Evolutionary conservation across 305 asterid genomes (phyloP).

Genomic region (Euphrasia arctica): DNA sequence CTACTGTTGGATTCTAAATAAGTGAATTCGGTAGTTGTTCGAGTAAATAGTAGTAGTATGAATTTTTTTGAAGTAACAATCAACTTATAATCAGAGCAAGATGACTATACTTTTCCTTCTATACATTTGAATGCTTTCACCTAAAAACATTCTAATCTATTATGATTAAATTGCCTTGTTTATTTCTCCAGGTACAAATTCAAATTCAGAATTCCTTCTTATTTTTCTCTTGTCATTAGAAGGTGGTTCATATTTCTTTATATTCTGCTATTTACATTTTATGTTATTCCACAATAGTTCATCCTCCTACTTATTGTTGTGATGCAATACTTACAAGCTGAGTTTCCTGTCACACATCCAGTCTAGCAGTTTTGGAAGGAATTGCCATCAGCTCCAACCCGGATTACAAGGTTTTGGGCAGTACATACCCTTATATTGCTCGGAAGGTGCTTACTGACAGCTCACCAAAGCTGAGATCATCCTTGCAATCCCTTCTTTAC

Average conservation of each 20-base stretch:
- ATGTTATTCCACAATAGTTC: constrained; percentile 12
- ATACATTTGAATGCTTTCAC: constrained; percentile 1
- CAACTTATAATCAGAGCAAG: constrained; percentile 17
- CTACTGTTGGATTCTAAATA: constrained; percentile 10
- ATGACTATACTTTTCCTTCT: constrained; percentile 11
- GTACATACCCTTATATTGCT: constrained; percentile 99
- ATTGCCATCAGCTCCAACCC: constrained; percentile 79
- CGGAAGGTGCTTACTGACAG: constrained; percentile 86
- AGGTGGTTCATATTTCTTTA: constrained; percentile 46
- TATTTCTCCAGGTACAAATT: constrained; percentile 77
- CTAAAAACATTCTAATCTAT: constrained; percentile 20
- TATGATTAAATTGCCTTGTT: constrained; percentile 15
- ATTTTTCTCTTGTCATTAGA: constrained; percentile 92
- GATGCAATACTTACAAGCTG: constrained; percentile 12
- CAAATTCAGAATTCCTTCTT: constrained; percentile 90
- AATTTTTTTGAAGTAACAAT: constrained; percentile 10
- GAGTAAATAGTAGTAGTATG: constrained; percentile 6
- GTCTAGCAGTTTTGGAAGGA: constrained; percentile 97
- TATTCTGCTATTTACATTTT: constrained; percentile 8
- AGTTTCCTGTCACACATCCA: constrained; percentile 37
- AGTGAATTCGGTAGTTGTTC: constrained; percentile 9
- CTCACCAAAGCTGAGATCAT: constrained; percentile 76
- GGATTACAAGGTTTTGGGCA: constrained; percentile 91
- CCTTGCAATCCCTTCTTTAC: constrained; percentile 81
- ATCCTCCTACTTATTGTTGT: constrained; percentile 12